Percentiles rank a stretch among this genome's conserved stretches.
phyloP scores from a whole-genome alignment of 495 filamentous ascomycete species.

The Friedmanniomyces simplex region DNA sequence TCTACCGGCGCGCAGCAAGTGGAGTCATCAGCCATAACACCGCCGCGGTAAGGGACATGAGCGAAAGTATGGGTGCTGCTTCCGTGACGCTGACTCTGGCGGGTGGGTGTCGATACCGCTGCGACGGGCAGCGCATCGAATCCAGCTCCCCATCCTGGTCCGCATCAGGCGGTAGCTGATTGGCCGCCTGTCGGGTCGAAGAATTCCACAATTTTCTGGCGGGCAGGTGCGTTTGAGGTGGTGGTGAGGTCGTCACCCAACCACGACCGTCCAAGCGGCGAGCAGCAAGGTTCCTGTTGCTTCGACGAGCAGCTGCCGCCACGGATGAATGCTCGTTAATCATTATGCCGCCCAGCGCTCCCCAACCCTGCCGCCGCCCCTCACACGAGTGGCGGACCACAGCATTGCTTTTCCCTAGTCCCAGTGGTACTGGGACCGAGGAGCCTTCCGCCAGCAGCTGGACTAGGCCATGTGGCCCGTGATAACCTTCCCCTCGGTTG shows the following conservation, averaged over 20 bases:
- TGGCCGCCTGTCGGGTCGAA: background rate
- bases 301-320: background rate
- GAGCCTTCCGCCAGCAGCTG: background rate
- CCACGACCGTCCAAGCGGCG: background rate
- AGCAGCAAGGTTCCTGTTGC: background rate
- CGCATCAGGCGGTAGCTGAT: background rate
- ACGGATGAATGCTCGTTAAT: background rate
- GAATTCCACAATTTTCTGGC: no score
- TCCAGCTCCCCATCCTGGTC: background rate
- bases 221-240: background rate
- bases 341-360: background rate
- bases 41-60: no score
- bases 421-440: background rate
- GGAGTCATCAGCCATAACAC: no score
- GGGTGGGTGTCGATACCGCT: background rate
- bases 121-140: background rate
- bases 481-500: background rate
- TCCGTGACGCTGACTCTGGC: background rate
- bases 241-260: background rate
- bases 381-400: background rate
- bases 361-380: no score
- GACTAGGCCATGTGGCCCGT: constrained; percentile 2
- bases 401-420: background rate
- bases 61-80: no score
- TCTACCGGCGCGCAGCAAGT: no score